A percentile compares a stretch with the other conserved stretches of the same genome.
phyloP scores from a whole-genome alignment of 352 stramenopile species.

The Phytophthora hybrid region DNA sequence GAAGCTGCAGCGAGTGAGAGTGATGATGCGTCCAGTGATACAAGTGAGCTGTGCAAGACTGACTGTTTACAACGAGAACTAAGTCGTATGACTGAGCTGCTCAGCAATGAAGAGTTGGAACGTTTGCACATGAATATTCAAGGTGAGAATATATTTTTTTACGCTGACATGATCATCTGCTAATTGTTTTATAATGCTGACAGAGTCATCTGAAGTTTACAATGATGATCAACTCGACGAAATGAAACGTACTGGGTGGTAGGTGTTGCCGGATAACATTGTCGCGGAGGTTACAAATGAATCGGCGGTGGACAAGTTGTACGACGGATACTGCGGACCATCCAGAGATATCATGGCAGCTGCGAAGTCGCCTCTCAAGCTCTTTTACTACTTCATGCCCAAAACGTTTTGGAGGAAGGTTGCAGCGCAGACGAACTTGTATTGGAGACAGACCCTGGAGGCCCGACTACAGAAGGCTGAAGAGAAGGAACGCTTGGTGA shows the following conservation, averaged over 20 bases:
- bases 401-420: slow-evolving; percentile 17
- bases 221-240: slow-evolving; percentile 1
- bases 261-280: slow-evolving; percentile 1
- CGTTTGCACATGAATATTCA: slow-evolving; percentile 9
- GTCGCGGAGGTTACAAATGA: background rate
- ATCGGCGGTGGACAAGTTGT: slow-evolving; percentile 1
- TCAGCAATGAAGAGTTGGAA: background rate
- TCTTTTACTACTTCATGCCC: slow-evolving; percentile 28
- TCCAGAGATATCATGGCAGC: background rate
- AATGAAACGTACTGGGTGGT: slow-evolving; percentile 11
- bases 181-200: slow-evolving; percentile 16
- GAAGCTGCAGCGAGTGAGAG: background rate
- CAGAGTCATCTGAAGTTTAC: slow-evolving; percentile 15
- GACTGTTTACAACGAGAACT: background rate
- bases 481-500: background rate
- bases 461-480: background rate
- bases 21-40: slow-evolving; percentile 7
- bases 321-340: slow-evolving; percentile 6
- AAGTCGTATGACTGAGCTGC: background rate
- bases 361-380: background rate
- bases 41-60: background rate
- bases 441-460: slow-evolving; percentile 7
- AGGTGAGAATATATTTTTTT: slow-evolving; percentile 4
- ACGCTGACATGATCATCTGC: slow-evolving; percentile 5
- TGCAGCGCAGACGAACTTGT: slow-evolving; percentile 4